A percentile compares a stretch with the other conserved stretches of the same genome.
Evolutionary conservation across 768 basidiomycete species (phyloP).

Genomic region (Xerocomellus intermedius): DNA sequence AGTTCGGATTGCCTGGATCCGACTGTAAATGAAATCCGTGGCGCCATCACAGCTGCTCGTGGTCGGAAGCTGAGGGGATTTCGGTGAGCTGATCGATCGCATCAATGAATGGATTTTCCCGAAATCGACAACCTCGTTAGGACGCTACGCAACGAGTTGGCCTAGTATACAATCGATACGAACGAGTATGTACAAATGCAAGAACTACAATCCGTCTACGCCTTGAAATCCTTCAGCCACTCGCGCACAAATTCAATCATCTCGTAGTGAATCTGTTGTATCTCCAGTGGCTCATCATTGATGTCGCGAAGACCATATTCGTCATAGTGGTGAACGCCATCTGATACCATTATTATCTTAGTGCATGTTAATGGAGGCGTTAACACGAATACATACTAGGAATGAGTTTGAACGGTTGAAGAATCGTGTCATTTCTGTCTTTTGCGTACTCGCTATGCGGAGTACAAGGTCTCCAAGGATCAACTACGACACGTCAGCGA

Average conservation of each 20-base stretch:
- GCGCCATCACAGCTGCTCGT: slow-evolving; percentile 12
- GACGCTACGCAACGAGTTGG: not conserved
- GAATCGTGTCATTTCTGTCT: slow-evolving; percentile 65
- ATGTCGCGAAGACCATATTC: slow-evolving; percentile 73
- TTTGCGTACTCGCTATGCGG: slow-evolving; percentile 76
- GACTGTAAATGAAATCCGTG: slow-evolving; percentile 56
- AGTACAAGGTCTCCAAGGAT: slow-evolving; percentile 88
- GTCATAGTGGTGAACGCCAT: slow-evolving; percentile 66
- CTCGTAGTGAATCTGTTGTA: slow-evolving; percentile 75
- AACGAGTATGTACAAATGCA: not conserved
- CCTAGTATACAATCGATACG: not conserved
- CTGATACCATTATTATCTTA: slow-evolving; percentile 33
- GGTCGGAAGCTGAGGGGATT: not conserved
- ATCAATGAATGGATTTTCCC: not conserved
- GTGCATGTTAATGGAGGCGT: not conserved
- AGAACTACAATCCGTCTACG: slow-evolving; percentile 1
- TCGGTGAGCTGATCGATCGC: not conserved
- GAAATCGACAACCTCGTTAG: not conserved
- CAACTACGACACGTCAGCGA: slow-evolving; percentile 45
- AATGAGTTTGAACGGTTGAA: slow-evolving; percentile 85
- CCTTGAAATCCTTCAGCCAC: slow-evolving; percentile 60
- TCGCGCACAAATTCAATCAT: slow-evolving; percentile 75
- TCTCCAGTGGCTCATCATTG: slow-evolving; percentile 68
- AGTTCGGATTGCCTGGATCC: slow-evolving; percentile 88
- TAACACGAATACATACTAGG: slow-evolving; percentile 51